Conservation (phyloP, 2,329 filamentous ascomycete species). For the Cladosporium sp. region DNA sequence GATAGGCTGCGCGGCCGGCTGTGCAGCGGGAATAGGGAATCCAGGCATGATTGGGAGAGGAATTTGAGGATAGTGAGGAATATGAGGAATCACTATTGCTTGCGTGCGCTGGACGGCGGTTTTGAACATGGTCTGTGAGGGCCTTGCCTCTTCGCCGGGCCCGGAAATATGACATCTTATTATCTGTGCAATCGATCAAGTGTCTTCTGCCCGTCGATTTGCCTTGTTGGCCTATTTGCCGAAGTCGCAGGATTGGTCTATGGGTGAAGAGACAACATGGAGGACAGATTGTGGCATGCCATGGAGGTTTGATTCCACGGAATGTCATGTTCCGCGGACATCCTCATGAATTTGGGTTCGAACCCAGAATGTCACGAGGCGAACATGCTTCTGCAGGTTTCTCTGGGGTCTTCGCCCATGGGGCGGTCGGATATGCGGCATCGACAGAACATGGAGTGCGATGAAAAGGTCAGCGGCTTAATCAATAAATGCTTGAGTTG, state of each 20-base stretch:
- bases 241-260: neutral
- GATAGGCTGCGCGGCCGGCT: neutral
- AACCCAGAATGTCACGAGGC: too few species aligned
- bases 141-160: neutral
- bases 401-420: too few species aligned
- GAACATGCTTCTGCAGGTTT: too few species aligned
- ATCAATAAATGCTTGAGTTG: conserved; percentile 6
- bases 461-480: too few species aligned
- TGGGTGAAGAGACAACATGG: neutral
- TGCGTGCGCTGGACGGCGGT: conserved; percentile 13
- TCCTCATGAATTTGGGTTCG: too few species aligned
- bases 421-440: too few species aligned
- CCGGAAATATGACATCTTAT: conserved; percentile 1
- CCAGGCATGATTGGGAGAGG: conserved; percentile 12
- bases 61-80: neutral
- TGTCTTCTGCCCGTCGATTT: neutral
- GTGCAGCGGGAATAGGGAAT: conserved; percentile 1
- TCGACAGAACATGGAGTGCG: too few species aligned
- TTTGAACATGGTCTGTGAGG: conserved; percentile 14
- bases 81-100: conserved; percentile 11
- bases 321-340: neutral
- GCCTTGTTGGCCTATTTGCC: neutral
- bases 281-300: neutral
- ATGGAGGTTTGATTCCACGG: neutral
- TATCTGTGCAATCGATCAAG: neutral